Evolutionary conservation across 2,329 filamentous ascomycete species (phyloP).

Genomic region (Penicillium rolfsii): DNA sequence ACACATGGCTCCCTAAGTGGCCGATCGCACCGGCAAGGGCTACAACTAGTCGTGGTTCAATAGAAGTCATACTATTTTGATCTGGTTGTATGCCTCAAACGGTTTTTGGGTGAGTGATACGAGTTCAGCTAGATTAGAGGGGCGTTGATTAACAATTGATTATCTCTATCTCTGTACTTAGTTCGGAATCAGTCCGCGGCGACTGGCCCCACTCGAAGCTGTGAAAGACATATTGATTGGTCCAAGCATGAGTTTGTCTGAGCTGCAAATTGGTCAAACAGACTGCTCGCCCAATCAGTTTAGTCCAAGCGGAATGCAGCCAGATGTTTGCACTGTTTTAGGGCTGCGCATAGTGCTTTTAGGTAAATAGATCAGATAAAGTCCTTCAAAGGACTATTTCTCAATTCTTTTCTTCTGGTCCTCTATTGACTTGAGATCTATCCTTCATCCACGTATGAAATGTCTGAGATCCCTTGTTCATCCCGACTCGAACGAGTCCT

Average conservation of each 20-base stretch:
- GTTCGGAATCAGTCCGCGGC: constrained; percentile 1
- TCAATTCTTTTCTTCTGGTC: background rate
- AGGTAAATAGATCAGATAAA: background rate
- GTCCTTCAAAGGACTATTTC: background rate
- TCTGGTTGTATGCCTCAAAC: background rate
- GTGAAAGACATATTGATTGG: background rate
- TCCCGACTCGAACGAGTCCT: constrained; percentile 2
- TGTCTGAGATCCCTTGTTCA: background rate
- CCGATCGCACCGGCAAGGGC: constrained; percentile 33
- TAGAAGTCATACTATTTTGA: background rate
- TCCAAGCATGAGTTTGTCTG: background rate
- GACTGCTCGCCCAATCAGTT: background rate
- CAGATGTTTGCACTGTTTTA: background rate
- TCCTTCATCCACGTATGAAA: background rate
- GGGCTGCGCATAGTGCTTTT: background rate
- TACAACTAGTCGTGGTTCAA: constrained; percentile 17
- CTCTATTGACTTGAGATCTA: background rate
- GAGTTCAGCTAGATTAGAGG: background rate
- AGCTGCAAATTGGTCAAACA: background rate
- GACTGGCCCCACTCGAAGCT: background rate
- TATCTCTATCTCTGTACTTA: background rate
- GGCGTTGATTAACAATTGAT: background rate
- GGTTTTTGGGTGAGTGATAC: background rate
- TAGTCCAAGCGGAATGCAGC: background rate
- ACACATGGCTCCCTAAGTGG: constrained; percentile 18